Base-by-base conservation (phyloP, 2,329 filamentous ascomycete species). In the Claviceps lovelessii region DNA sequence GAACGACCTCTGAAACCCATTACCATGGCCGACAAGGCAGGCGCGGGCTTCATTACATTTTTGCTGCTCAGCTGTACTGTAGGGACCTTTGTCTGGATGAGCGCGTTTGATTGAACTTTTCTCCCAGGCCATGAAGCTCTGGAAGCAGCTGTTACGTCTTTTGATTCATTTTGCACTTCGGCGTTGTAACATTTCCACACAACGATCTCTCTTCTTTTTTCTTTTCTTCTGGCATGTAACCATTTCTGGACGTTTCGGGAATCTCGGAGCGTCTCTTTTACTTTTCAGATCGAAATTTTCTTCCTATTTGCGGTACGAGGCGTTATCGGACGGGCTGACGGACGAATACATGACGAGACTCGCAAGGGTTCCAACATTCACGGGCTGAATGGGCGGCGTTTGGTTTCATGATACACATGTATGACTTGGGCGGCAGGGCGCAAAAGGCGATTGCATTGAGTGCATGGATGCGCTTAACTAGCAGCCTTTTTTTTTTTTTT, bases 51-150 rank as follows among this genome's bases (percentile, higher is more conserved):
- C 53, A 13, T 78, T 46, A 79, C 76, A 0, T 65, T 73, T 37
- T 8, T 77, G 2, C 58, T 77, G 4, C 61, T 76, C 28, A 67
- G 69, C 0, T 65, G 69, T 19, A 68, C 69, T 1, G 52, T 74
- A 2, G 70, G 70, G 17, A 71, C 71, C 5, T 78, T 76, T 64
- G 66, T 70, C 35, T 79, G 76, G 76, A 78, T 79, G 74, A 73
- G 72, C 55, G 54, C 57, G n/a, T 62, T 65, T 54, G 64, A 67
- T 17, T 68, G 35, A 52, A 15, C 33, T 19, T 15, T 11, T 55
- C 5, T 51, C 23, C 29, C 15, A 41, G 52, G 49, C 50, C 11
- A 45, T 17, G 51, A 4, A 8, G 3, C 2, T 28, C 23, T 42
- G 52, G 49, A 10, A 45, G 42, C 19, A 45, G 13, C 9, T 44